Evolutionary conservation across 306 rosid species (phyloP).

Genomic region (Cucurbita pepo): DNA sequence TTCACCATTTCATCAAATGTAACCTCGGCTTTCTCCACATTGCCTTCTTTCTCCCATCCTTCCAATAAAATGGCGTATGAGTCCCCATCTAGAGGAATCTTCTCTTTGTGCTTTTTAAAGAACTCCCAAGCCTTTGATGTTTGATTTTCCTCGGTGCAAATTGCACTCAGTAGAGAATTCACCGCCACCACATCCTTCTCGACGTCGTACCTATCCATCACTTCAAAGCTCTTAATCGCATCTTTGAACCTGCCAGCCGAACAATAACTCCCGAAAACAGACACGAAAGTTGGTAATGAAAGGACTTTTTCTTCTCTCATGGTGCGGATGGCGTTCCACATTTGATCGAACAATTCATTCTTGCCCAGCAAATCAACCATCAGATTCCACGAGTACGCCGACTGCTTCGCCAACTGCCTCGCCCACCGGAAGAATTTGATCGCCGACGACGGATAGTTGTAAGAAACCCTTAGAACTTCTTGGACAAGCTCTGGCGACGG

Average conservation of each 20-base stretch:
- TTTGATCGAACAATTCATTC: conserved; percentile 46
- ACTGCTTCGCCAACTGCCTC: conserved; percentile 20
- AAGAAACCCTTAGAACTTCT: conserved; percentile 38
- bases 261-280: conserved; percentile 48
- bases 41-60: conserved; percentile 60
- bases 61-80: conserved; percentile 43
- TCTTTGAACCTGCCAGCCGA: conserved; percentile 30
- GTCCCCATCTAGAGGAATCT: conserved; percentile 36
- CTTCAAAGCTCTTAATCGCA: conserved; percentile 52
- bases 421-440: conserved; percentile 72
- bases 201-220: conserved; percentile 45
- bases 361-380: conserved; percentile 54
- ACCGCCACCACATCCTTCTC: conserved; percentile 31
- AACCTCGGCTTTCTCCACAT: conserved; percentile 22
- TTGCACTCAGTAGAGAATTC: conserved; percentile 44
- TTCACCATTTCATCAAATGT: conserved; percentile 45
- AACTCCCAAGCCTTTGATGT: conserved; percentile 28
- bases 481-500: conserved; percentile 25
- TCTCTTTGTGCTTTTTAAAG: conserved; percentile 20
- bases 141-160: conserved; percentile 33
- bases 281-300: conserved; percentile 33
- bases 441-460: conserved; percentile 45
- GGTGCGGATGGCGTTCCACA: conserved; percentile 65
- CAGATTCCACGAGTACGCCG: conserved; percentile 44
- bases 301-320: conserved; percentile 42